Evolutionary conservation across 2,329 filamentous ascomycete species (phyloP), one percentile per base, ranked within the genome.

Genomic region (Colletotrichum endophyticum): DNA sequence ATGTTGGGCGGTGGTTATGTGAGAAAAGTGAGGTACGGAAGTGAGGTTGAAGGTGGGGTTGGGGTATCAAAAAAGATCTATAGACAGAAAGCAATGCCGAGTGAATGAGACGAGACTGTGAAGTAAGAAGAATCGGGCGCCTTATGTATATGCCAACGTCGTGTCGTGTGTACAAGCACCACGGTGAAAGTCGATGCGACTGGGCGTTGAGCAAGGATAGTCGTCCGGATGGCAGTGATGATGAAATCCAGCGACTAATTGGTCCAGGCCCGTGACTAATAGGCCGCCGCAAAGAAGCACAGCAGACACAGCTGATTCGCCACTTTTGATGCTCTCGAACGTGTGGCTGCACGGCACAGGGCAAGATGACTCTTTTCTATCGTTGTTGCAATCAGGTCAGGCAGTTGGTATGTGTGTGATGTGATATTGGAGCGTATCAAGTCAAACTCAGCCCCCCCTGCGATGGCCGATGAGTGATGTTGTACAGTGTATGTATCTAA

Each of bases 1-100:
- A 99, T 99, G 76, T 32, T 49, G 63, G 39, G 61, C 19, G n/a
- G 32, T 25, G 22, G 36, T 57, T 44, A 27, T 49, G n/a, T 34
- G 57, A 7, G 8, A 34, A 66, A 7, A 11, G 34, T 8, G 22
- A 66, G 62, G 56, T 16, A 63, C 8, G n/a, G 22, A 57, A 11
- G 63, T 9, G 19, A 13, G 8, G 25, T 3, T 32, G 32, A 13
- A 72, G 28, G 57, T 63, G 8, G 70, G 44, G 34, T 30, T 27
- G 25, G 28, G 30, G 66, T 72, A 67, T 39, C 62, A 62, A 76
- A 67, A 73, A 66, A 36, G 71, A 72, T 69, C 25, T 77, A 80
- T 61, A 62, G 63, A 77, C 64, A 76, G 66, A 70, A 64, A 49
- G 22, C 34, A 66, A 67, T 72, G 67, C 56, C 49, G 30, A 36